Conservation (phyloP, 495 filamentous ascomycete genomes). For the Talaromyces adpressus region DNA sequence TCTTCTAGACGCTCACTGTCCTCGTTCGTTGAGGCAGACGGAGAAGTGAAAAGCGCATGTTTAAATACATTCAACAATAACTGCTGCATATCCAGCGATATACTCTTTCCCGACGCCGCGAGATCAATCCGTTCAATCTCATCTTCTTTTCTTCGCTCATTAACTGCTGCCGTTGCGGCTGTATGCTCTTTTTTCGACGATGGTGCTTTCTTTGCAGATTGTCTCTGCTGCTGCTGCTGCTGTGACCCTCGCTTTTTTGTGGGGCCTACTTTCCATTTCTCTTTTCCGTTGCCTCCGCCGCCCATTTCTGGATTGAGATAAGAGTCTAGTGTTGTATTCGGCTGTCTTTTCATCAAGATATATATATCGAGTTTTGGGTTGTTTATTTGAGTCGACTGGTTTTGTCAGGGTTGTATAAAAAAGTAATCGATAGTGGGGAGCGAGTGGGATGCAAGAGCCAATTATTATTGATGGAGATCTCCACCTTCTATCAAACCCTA, state of each 20-base stretch:
- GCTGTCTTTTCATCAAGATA: not conserved
- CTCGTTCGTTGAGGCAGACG: not conserved
- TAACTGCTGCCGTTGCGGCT: not conserved
- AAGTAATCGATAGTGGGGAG: not conserved
- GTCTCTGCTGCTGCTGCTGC: not conserved
- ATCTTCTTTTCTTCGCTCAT: not conserved
- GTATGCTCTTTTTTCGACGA: not conserved
- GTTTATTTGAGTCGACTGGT: not conserved
- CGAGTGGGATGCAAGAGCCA: not conserved
- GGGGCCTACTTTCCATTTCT: not conserved
- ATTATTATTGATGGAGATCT: not conserved
- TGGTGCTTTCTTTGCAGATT: not conserved
- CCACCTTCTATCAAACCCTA: not conserved
- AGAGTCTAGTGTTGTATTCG: not conserved
- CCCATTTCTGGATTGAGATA: not conserved
- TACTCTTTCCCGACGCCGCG: constrained; percentile 17
- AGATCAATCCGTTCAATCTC: constrained; percentile 9
- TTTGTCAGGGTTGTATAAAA: not conserved
- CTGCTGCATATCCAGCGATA: constrained; percentile 56
- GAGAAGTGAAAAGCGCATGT: constrained; percentile 44
- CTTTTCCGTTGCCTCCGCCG: not conserved
- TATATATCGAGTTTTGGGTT: not conserved
- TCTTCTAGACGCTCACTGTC: constrained; percentile 17
- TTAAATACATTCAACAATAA: constrained; percentile 71
- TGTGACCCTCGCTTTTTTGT: constrained; percentile 9